phyloP scores from a whole-genome alignment of 2,329 filamentous ascomycete species.

The Aspergillus sp. region DNA sequence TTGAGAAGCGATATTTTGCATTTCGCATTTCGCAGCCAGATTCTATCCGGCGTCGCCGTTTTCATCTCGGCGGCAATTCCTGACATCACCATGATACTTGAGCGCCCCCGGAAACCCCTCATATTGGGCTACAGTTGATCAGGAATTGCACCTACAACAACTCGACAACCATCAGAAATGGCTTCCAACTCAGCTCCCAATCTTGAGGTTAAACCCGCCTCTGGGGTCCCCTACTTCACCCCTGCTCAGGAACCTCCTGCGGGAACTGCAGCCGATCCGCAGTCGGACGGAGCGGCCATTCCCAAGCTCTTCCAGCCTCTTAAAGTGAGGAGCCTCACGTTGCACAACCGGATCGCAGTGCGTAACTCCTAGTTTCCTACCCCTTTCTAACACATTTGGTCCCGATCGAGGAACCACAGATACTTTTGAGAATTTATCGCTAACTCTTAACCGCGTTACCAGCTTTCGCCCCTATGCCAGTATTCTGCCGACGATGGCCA shows the following conservation, averaged over 20 bases:
- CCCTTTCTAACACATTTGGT: neutral
- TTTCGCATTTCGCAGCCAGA: neutral
- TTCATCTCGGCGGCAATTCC: neutral
- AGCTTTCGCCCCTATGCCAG: constrained; percentile 58
- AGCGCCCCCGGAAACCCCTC: neutral
- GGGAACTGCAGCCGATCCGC: constrained; percentile 45
- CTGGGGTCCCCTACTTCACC: constrained; percentile 49
- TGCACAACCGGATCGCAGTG: constrained; percentile 55
- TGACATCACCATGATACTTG: constrained; percentile 16
- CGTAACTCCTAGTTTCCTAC: constrained; percentile 9
- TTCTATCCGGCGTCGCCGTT: neutral
- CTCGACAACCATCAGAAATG: constrained; percentile 1
- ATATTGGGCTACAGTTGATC: neutral
- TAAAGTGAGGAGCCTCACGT: constrained; percentile 61
- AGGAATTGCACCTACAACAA: neutral
- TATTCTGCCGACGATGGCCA: constrained; percentile 72
- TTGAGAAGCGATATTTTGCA: neutral
- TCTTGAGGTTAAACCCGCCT: constrained; percentile 43
- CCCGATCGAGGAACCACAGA: neutral
- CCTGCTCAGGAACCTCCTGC: constrained; percentile 43
- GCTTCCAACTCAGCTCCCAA: constrained; percentile 24
- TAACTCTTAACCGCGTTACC: constrained; percentile 52
- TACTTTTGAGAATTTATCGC: neutral
- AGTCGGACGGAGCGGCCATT: constrained; percentile 43
- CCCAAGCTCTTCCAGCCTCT: constrained; percentile 65